These are phyloP conservation scores for Vachellia collinsii DNA, from an alignment of 306 rosid genomes.

Conservation along the genomic window DNA sequence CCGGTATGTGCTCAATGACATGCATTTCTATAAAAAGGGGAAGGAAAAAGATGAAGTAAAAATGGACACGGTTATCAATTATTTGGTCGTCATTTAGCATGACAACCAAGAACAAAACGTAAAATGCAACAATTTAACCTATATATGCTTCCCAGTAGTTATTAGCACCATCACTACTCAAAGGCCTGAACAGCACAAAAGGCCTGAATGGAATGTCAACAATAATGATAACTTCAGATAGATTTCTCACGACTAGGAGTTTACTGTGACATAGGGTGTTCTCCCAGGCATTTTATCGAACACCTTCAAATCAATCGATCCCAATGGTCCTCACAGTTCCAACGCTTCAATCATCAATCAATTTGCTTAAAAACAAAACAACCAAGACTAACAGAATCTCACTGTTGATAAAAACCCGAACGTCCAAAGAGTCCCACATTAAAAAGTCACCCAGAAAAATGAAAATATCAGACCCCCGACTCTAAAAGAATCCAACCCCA, in stretches of 20 bases:
- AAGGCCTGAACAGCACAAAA: background rate
- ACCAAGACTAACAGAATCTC: background rate
- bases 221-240: background rate
- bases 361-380: background rate
- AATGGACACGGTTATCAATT: background rate
- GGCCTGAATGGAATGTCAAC: background rate
- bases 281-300: conserved; percentile 9
- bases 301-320: background rate
- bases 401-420: background rate
- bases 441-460: background rate
- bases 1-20: background rate
- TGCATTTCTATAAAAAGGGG: background rate
- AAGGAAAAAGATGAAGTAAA: background rate
- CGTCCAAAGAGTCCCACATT: background rate
- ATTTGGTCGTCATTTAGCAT: background rate
- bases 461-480: background rate
- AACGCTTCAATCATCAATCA: background rate
- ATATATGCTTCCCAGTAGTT: background rate
- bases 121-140: background rate
- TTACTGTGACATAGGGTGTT: background rate
- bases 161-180: background rate
- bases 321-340: background rate
- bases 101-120: background rate
- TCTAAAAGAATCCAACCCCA: background rate
- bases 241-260: background rate